Evolutionary conservation across 108 stramenopile species (phyloP).

Genomic region (Thalassiosira profunda): DNA sequence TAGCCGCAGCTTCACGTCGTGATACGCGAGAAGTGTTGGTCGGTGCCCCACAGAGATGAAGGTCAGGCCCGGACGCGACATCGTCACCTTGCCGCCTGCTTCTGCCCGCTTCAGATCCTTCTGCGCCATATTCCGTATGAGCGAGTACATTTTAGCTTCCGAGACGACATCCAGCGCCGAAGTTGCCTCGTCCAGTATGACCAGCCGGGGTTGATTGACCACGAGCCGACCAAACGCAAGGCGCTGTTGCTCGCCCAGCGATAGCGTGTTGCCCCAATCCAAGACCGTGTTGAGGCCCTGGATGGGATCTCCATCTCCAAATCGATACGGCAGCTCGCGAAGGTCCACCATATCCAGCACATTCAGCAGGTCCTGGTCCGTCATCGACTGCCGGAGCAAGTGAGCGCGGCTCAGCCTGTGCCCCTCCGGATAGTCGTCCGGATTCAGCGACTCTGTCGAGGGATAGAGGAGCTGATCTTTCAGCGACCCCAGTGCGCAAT

Average conservation of each 20-base stretch:
- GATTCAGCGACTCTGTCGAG: constrained; percentile 37
- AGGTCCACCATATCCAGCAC: constrained; percentile 81
- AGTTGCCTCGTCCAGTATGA: constrained; percentile 95
- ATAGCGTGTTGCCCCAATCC: constrained; percentile 94
- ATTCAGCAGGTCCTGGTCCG: constrained; percentile 62
- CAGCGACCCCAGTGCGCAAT: constrained; percentile 90
- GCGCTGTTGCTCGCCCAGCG: constrained; percentile 96
- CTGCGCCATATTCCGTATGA: constrained; percentile 74
- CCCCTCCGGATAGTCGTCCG: constrained; percentile 62
- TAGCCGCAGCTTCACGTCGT: constrained; percentile 80
- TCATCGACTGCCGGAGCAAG: constrained; percentile 52
- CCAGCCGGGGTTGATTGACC: constrained; percentile 87
- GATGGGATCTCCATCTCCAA: constrained; percentile 81
- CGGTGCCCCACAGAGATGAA: constrained; percentile 96
- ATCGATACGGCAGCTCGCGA: constrained; percentile 61
- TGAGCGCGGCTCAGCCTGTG: constrained; percentile 51
- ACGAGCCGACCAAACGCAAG: constrained; percentile 94
- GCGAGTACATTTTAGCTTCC: constrained; percentile 88
- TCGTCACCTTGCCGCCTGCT: constrained; percentile 1
- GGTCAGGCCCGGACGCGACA: constrained; percentile 74
- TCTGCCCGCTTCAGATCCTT: constrained; percentile 38
- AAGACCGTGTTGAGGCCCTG: constrained; percentile 72
- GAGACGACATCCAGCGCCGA: constrained; percentile 79
- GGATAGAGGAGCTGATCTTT: constrained; percentile 95
- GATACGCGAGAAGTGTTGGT: constrained; percentile 86